A percentile compares a stretch with the other conserved stretches of the same genome.
Conservation (phyloP, 2,329 filamentous ascomycete species). For the Xylariaceae sp. region DNA sequence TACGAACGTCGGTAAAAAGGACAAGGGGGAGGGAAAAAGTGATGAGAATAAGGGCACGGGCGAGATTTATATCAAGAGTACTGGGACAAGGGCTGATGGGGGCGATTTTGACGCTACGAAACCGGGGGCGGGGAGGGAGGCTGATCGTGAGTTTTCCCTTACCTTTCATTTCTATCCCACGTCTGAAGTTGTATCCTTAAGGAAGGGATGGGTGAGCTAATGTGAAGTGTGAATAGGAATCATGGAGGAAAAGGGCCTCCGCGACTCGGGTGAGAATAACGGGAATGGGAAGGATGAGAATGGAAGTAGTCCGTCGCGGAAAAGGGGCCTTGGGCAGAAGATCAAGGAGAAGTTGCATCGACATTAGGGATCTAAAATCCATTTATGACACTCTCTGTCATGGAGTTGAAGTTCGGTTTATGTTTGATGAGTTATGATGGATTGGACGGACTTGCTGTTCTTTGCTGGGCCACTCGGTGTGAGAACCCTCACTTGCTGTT, state of each 20-base stretch:
- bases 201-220: not conserved
- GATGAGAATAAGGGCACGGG: slow-evolving; percentile 45
- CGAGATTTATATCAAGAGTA: slow-evolving; percentile 52
- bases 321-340: slow-evolving; percentile 55
- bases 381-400: too few relatives aligned
- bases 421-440: too few relatives aligned
- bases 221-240: slow-evolving; percentile 26
- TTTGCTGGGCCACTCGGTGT: too few relatives aligned
- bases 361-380: slow-evolving; percentile 28
- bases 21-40: slow-evolving; percentile 28
- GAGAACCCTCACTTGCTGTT: too few relatives aligned
- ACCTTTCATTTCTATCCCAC: too few relatives aligned
- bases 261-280: slow-evolving; percentile 23
- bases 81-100: slow-evolving; percentile 57
- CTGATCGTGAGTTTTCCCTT: slow-evolving; percentile 54
- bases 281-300: slow-evolving; percentile 15
- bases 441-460: too few relatives aligned
- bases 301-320: slow-evolving; percentile 32
- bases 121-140: slow-evolving; percentile 54
- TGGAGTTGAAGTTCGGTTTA: too few relatives aligned
- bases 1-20: slow-evolving; percentile 8
- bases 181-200: too few relatives aligned
- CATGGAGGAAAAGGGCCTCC: slow-evolving; percentile 48
- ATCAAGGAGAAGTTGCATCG: slow-evolving; percentile 65
- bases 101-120: slow-evolving; percentile 61